Conservation (phyloP, 2,329 filamentous ascomycete species). For the Trichoderma brevicompactum region DNA sequence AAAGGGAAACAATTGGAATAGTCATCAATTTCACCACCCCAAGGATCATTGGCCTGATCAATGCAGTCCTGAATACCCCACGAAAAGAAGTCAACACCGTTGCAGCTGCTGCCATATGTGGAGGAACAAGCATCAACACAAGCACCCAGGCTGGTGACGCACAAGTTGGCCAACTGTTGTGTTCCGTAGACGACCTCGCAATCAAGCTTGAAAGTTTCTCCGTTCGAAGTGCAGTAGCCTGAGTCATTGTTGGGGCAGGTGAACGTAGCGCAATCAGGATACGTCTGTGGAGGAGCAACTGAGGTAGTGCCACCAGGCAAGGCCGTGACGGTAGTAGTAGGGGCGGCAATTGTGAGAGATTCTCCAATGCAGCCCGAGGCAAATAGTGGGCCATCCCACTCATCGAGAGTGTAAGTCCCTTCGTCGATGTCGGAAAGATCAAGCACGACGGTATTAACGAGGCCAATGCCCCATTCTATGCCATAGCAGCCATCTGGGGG, state of each 20-base stretch:
- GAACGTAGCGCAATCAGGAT: not conserved
- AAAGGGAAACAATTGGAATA: too few relatives aligned
- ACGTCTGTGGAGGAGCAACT: not conserved
- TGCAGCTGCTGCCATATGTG: too few relatives aligned
- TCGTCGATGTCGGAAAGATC: slow-evolving; percentile 12
- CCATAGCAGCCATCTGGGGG: slow-evolving; percentile 10
- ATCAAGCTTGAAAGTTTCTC: not conserved
- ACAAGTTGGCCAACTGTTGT: too few relatives aligned
- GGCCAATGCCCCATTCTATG: slow-evolving; percentile 11
- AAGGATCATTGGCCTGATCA: too few relatives aligned
- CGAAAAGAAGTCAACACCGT: too few relatives aligned
- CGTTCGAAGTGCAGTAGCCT: not conserved
- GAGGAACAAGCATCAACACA: too few relatives aligned
- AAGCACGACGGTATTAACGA: slow-evolving; percentile 8
- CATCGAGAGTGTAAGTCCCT: slow-evolving; percentile 9
- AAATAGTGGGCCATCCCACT: slow-evolving; percentile 5
- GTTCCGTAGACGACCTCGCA: not conserved
- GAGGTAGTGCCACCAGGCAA: not conserved
- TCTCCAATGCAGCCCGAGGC: slow-evolving; percentile 14
- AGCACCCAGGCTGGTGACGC: too few relatives aligned
- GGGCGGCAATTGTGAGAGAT: not conserved
- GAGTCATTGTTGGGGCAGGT: not conserved
- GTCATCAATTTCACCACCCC: too few relatives aligned
- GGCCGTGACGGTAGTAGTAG: not conserved
- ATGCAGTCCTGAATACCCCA: too few relatives aligned